Base-by-base conservation (phyloP, 768 basidiomycete species). In the Lactarius quietus region DNA sequence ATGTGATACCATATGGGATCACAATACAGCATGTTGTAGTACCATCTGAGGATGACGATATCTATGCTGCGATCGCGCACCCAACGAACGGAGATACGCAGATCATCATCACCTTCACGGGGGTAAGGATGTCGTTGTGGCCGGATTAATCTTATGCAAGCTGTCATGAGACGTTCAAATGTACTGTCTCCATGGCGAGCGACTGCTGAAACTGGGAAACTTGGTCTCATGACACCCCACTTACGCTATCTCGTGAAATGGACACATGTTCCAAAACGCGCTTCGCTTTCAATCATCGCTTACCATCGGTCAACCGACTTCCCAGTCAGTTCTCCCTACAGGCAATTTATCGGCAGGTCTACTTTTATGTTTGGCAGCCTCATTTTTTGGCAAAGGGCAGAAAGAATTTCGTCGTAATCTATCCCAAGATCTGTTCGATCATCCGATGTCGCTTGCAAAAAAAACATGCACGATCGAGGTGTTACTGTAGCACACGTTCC, bases 401-500 rank as follows among this genome's bases (percentile, higher is more conserved):
- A 59, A 20, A 35, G 12, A 48, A 48, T 14, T n/a, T 4, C 3
- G 12, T 12, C 5, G 6, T 0, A 14, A 26, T 48, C 43, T 3
- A n/a, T 23, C n/a, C 43, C n/a, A 57, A 31, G 45, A 31, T 43
- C 35, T n/a, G 48, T 20, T 38, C 48, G 63, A 58, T 63, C 63
- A 10, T 29, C 36, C 48, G 57, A 58, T 18, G 9, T 31, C 29
- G n/a, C 26, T 23, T 57, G 33, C 14, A 12, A 20, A 26, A 23
- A 20, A 35, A 28, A 38, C 36, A 38, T 31, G 28, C 17, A 23
- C 38, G 48, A 63, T 63, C 57, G 28, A 38, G 36, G 20, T 52
- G 29, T 26, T n/a, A n/a, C n/a, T n/a, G n/a, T n/a, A n/a, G n/a
- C 20, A 12, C n/a, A 48, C 23, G 45, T 26, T n/a, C 0, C 23